These are phyloP conservation scores for Cucumis sativus DNA, from an alignment of 306 rosid genomes.

Conservation along the genomic window Cucumber_9930_V3 NC_026659.2:30769501-30770000, in stretches of 20 bases:
- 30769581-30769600: not conserved
- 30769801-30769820: not conserved
- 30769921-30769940: not conserved
- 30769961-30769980: not conserved
- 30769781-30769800: not conserved
- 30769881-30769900: not conserved
- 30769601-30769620: not conserved
- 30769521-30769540: not conserved
- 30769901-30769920: not conserved
- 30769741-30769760: not conserved
- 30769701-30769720: not conserved
- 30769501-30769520: not conserved
- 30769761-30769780: conserved; percentile 1
- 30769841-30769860: not conserved
- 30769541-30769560: not conserved
- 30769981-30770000: not conserved
- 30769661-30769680: not conserved
- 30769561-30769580: not conserved
- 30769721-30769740: not conserved
- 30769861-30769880: not conserved
- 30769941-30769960: not conserved
- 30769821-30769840: not conserved
- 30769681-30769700: not conserved
- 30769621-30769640: not conserved
- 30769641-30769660: not conserved